phyloP scores from a whole-genome alignment of 2,329 filamentous ascomycete species.

The Xylariaceae sp. region DNA sequence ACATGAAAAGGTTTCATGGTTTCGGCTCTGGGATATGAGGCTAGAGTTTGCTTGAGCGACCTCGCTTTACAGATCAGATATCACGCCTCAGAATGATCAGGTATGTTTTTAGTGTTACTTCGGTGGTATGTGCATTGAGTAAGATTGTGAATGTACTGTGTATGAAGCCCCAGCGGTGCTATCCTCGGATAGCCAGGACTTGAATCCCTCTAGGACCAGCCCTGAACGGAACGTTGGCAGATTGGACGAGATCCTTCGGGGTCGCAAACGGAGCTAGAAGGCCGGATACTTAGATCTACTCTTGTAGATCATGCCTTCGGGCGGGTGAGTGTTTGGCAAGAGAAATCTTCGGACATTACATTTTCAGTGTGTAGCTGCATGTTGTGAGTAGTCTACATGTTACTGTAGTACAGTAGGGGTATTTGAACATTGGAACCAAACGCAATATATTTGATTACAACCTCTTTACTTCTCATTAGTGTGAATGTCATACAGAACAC shows the following conservation, averaged over 20 bases:
- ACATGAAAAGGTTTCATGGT: conserved; percentile 13
- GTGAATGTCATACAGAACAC: no score
- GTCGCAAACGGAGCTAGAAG: conserved; percentile 33
- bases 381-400: no score
- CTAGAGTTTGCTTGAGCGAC: conserved; percentile 13
- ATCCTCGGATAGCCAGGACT: conserved; percentile 70
- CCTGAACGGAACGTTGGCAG: conserved; percentile 83
- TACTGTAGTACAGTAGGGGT: no score
- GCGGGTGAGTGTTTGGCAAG: conserved; percentile 34
- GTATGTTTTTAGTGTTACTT: conserved; percentile 21
- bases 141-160: conserved; percentile 7
- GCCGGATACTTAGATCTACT: conserved; percentile 28
- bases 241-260: conserved; percentile 38
- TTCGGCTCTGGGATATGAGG: conserved; percentile 11
- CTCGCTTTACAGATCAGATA: conserved; percentile 18
- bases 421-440: no score
- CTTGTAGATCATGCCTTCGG: conserved; percentile 20
- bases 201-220: conserved; percentile 62
- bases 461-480: no score
- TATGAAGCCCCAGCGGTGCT: conserved; percentile 62
- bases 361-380: background rate
- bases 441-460: no score
- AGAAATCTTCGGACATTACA: conserved; percentile 35
- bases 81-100: conserved; percentile 22
- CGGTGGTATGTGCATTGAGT: background rate